Conservation (phyloP, 495 filamentous ascomycete species). For the Durotheca rogersii region DNA sequence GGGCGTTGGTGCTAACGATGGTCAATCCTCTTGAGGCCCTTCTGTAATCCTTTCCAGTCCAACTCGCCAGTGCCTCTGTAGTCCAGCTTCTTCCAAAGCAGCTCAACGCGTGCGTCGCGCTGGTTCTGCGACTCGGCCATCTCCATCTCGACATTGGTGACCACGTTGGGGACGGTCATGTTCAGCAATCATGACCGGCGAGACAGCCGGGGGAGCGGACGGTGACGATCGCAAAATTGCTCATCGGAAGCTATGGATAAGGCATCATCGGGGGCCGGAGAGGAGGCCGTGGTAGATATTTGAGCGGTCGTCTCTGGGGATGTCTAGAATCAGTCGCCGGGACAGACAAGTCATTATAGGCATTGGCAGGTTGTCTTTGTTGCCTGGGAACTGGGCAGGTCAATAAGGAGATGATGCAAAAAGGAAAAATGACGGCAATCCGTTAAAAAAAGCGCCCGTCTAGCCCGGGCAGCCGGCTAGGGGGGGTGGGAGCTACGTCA, state of each 20-base stretch:
- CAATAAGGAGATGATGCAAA: no score
- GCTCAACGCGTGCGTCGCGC: constrained; percentile 73
- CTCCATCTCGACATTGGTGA: constrained; percentile 43
- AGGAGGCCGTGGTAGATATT: constrained; percentile 3
- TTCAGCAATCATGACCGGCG: constrained; percentile 38
- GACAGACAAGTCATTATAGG: constrained; percentile 15
- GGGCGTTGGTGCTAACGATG: constrained; percentile 67
- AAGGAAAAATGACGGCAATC: constrained; percentile 33
- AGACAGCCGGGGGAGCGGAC: constrained; percentile 17
- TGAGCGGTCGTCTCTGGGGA: background rate
- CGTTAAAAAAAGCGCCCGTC: no score
- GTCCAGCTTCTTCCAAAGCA: constrained; percentile 79
- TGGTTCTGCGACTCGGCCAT: constrained; percentile 66
- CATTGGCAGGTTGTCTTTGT: constrained; percentile 14
- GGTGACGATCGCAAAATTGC: constrained; percentile 29
- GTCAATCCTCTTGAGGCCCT: constrained; percentile 82
- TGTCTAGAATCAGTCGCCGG: constrained; percentile 27
- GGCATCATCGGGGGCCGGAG: constrained; percentile 36
- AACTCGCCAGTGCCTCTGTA: constrained; percentile 72
- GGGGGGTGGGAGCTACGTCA: no score
- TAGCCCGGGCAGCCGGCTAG: no score
- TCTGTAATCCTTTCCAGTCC: constrained; percentile 78
- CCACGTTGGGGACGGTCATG: constrained; percentile 48
- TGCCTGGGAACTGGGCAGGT: no score
- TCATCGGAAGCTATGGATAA: constrained; percentile 33